These are phyloP conservation scores for Fraxinus angustifolia DNA, from an alignment of 305 asterid genomes.

Conservation along the genomic window DNA sequence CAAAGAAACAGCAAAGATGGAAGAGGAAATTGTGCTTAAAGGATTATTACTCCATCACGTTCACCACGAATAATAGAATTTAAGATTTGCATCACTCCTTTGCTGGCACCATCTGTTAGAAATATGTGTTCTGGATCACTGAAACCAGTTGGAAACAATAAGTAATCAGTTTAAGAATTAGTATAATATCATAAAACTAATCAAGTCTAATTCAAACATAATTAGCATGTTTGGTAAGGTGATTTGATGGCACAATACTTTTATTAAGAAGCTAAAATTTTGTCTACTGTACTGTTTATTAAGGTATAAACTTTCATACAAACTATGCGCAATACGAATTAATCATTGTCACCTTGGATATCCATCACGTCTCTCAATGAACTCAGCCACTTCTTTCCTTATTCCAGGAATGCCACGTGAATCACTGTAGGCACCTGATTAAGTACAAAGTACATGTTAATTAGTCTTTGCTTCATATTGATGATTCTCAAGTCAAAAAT, in stretches of 20 bases:
- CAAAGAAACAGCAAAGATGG: neutral
- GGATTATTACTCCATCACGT: constrained; percentile 68
- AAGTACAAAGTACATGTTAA: constrained; percentile 19
- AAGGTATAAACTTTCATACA: neutral
- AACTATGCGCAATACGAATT: constrained; percentile 1
- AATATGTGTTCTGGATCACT: constrained; percentile 95
- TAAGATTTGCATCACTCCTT: constrained; percentile 93
- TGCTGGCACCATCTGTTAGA: constrained; percentile 98
- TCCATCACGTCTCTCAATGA: constrained; percentile 92
- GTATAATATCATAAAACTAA: neutral
- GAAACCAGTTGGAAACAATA: constrained; percentile 23
- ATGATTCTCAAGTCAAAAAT: constrained; percentile 4
- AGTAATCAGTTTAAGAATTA: constrained; percentile 15
- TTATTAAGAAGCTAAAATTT: neutral
- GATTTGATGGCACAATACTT: neutral
- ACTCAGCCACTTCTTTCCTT: constrained; percentile 87
- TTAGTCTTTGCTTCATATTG: constrained; percentile 3
- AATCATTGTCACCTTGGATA: constrained; percentile 65
- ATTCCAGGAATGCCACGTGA: constrained; percentile 90
- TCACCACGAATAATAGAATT: constrained; percentile 59
- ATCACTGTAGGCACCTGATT: constrained; percentile 88
- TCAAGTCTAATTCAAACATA: neutral
- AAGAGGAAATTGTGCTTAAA: constrained; percentile 12
- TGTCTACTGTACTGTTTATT: neutral
- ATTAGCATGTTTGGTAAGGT: neutral